phyloP scores from a whole-genome alignment of 1,284 basidiomycete species.

The Puccinia horiana region DNA sequence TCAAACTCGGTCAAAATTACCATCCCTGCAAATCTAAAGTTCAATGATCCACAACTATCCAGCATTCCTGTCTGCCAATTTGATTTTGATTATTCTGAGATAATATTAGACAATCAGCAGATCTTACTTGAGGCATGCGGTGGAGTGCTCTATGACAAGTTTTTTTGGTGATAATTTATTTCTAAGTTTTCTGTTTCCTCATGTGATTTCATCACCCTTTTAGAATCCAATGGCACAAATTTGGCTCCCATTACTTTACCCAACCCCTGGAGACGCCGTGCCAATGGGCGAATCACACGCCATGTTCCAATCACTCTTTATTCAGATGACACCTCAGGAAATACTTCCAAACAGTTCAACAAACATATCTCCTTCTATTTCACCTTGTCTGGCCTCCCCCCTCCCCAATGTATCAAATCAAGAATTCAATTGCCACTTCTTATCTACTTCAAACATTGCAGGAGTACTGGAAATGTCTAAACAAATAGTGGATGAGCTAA shows the following conservation, averaged over 20 bases:
- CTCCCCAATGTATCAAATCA: slow-evolving; percentile 18
- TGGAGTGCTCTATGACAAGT: neutral
- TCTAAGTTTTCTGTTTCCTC: too few species aligned
- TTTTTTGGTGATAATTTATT: neutral
- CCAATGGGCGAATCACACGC: slow-evolving; percentile 33
- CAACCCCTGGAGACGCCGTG: slow-evolving; percentile 46
- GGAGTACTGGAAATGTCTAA: slow-evolving; percentile 49
- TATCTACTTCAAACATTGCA: neutral
- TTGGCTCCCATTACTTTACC: neutral
- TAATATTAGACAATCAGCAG: neutral
- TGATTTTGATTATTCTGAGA: neutral
- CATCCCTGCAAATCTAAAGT: neutral
- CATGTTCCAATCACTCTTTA: slow-evolving; percentile 29
- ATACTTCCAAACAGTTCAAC: slow-evolving; percentile 19
- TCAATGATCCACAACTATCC: neutral
- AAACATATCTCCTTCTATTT: too few species aligned
- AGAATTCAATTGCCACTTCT: slow-evolving; percentile 27
- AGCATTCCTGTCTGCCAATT: neutral
- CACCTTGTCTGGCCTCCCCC: slow-evolving; percentile 12
- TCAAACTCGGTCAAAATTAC: neutral
- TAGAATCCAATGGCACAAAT: neutral
- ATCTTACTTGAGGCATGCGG: neutral
- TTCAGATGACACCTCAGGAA: slow-evolving; percentile 24
- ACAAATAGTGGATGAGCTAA: slow-evolving; percentile 57
- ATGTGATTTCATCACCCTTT: too few species aligned